Evolutionary conservation across 768 basidiomycete genomes (phyloP), one percentile per base, ranked within the genome.

Genomic region (Tephrocybe sp.): DNA sequence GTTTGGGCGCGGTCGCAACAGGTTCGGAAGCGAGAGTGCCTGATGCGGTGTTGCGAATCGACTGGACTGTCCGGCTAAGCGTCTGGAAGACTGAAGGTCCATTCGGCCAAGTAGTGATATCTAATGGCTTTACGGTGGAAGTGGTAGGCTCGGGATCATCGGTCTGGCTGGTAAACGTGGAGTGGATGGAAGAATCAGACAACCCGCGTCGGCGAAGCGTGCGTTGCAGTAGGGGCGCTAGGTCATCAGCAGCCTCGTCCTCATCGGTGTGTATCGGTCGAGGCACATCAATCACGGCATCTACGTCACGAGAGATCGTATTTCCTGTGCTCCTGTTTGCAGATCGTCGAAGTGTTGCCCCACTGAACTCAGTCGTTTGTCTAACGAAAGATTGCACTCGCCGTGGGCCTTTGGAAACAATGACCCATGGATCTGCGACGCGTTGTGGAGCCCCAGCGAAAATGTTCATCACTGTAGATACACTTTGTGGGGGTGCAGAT

Each of bases 171-270:
- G 83, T 70, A 68, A 89, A 96, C 0, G 91, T 91, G 4, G 91
- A 87, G 53, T 85, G 89, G 52, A 98, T 93, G 1, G 92, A 95
- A 1, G 93, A 95, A 64, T 98, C 96, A 1, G 90, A 92, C 42
- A 97, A 67, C 2, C 93, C 92, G 46, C 95, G 80, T 24, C 87
- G 79, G 31, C 83, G 80, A 6, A 94, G 71, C 15, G 84, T 82
- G 18, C 83, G 82, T 40, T 87, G 77, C 21, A 84, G 67, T 13
- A 91, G 65, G n/a, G 85, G 74, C 4, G 77, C 71, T 31, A 80
- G 51, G 24, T 63, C 55, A 52, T 81, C 73, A 18, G 69, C 61
- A 53, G 36, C 36, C 44, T 71, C 78, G 50, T 75, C n/a, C n/a
- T n/a, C 73, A 9, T 61, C 67, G 31, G 65, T 68, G 28, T 73